Conservation (phyloP, 768 basidiomycete genomes). For the Suillus placidus region DNA sequence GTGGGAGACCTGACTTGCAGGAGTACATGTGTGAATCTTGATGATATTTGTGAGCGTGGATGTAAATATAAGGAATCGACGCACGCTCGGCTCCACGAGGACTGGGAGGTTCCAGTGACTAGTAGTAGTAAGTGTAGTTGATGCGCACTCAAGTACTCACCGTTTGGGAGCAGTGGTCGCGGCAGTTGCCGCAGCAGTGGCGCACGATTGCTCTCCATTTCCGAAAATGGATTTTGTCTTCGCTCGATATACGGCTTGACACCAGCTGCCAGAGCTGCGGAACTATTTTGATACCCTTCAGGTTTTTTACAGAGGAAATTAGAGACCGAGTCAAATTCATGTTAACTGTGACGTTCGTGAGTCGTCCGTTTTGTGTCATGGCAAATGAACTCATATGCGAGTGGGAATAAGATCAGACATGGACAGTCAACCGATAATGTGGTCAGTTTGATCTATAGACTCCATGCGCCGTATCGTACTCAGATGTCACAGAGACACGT, state of each 20-base stretch:
- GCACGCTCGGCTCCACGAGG: too few relatives aligned
- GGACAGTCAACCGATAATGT: constrained; percentile 79
- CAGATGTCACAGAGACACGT: constrained; percentile 40
- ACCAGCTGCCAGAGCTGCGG: neutral
- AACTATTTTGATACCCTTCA: neutral
- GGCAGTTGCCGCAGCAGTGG: too few relatives aligned
- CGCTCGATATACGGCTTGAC: neutral
- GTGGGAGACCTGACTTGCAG: too few relatives aligned
- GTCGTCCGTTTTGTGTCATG: neutral
- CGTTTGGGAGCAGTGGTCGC: too few relatives aligned
- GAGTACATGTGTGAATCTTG: too few relatives aligned
- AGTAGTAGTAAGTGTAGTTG: too few relatives aligned
- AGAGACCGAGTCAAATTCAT: constrained; percentile 2
- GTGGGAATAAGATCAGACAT: constrained; percentile 62
- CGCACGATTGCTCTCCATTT: too few relatives aligned
- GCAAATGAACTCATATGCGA: neutral
- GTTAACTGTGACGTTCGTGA: constrained; percentile 3
- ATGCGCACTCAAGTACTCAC: too few relatives aligned
- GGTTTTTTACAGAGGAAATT: neutral
- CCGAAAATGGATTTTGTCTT: too few relatives aligned
- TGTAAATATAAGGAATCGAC: too few relatives aligned
- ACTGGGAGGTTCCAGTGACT: too few relatives aligned
- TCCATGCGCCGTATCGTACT: neutral
- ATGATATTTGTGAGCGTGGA: too few relatives aligned
- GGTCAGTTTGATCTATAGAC: constrained; percentile 39